A percentile compares a stretch with the other conserved stretches of the same genome.
These are phyloP conservation scores for Gynochthodes officinalis DNA, from an alignment of 257 asterid genomes.

Conservation along the genomic window DNA sequence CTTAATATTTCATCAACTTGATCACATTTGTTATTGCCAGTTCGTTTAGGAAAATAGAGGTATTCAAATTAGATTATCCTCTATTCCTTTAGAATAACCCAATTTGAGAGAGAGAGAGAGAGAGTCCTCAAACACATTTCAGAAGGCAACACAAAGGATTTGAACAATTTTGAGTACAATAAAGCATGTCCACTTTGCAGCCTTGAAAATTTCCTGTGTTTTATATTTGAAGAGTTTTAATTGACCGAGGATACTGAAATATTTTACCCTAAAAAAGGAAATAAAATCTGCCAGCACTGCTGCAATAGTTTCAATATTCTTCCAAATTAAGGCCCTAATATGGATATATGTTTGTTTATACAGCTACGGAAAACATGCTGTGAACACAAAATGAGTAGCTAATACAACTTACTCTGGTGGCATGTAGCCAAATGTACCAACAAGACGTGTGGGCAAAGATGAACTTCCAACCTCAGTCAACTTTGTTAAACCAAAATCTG, in stretches of 20 bases:
- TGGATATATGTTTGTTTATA: background rate
- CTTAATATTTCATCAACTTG: background rate
- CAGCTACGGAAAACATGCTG: background rate
- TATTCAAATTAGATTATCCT: no score
- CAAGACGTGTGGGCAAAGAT: conserved; percentile 84
- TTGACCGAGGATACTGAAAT: background rate
- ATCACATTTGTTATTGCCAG: background rate
- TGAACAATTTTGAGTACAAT: background rate
- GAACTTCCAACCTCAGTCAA: conserved; percentile 85
- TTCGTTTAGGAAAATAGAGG: background rate
- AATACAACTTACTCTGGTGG: conserved; percentile 83
- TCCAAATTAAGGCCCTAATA: background rate
- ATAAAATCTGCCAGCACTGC: background rate
- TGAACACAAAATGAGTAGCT: conserved; percentile 13
- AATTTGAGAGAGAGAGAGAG: background rate
- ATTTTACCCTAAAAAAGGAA: background rate
- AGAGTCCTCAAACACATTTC: background rate
- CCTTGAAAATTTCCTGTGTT: background rate
- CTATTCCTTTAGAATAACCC: background rate
- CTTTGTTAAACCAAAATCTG: conserved; percentile 92
- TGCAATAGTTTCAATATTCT: background rate
- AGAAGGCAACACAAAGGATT: conserved; percentile 2
- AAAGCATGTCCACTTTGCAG: no score
- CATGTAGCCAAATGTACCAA: conserved; percentile 98
- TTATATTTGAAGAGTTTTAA: background rate